Evolutionary conservation across 306 rosid genomes (phyloP).

Genomic region (Pyrus bretschneideri): DNA sequence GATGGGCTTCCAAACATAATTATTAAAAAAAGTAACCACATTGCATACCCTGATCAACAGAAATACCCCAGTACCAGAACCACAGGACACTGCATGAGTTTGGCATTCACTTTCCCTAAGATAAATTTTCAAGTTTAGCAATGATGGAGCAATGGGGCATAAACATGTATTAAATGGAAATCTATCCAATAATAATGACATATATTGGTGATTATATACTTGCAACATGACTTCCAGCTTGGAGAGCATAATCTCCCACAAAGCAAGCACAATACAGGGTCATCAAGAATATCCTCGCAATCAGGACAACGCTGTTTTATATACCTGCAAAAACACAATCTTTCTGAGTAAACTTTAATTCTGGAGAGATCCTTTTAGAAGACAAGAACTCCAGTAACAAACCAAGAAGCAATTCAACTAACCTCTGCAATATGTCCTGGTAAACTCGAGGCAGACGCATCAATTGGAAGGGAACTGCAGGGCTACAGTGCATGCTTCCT

Average conservation of each 20-base stretch:
- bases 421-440: constrained; percentile 95
- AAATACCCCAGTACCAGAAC: constrained; percentile 90
- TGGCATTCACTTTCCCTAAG: constrained; percentile 84
- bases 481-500: constrained; percentile 47
- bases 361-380: not conserved
- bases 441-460: constrained; percentile 77
- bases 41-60: constrained; percentile 69
- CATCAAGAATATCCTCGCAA: constrained; percentile 59
- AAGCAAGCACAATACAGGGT: constrained; percentile 86
- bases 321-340: constrained; percentile 41
- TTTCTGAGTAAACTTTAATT: not conserved
- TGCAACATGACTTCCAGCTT: constrained; percentile 92
- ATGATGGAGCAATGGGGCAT: constrained; percentile 3
- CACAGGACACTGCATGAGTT: constrained; percentile 79
- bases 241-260: constrained; percentile 92
- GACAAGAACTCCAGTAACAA: not conserved
- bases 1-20: not conserved
- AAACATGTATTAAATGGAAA: not conserved
- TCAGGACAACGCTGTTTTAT: constrained; percentile 70
- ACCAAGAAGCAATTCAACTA: constrained; percentile 6
- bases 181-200: not conserved
- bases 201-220: constrained; percentile 40
- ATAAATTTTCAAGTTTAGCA: constrained; percentile 18
- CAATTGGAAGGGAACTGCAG: constrained; percentile 79
- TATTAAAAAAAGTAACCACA: not conserved